These are phyloP conservation scores for Taphrina deformans DNA, from an alignment of 1,139 yeast species.

Conservation along the genomic window DNA sequence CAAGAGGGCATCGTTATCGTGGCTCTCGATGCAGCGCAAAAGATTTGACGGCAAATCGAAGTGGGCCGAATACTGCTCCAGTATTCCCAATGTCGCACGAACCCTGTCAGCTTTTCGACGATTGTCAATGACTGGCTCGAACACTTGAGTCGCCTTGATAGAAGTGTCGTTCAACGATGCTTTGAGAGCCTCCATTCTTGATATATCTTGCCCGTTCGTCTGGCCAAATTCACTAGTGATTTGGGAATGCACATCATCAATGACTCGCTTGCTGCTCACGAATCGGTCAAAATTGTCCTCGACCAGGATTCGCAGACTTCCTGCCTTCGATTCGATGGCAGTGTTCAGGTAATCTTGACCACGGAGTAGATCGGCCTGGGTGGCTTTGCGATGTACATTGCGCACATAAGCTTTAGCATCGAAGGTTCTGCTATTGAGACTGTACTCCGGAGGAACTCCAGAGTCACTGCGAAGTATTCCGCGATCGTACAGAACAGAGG, in stretches of 20 bases:
- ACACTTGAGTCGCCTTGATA: conserved; percentile 58
- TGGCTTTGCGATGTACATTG: conserved; percentile 67
- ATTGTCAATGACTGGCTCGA: conserved; percentile 74
- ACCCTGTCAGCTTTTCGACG: conserved; percentile 62
- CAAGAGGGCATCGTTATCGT: conserved; percentile 70
- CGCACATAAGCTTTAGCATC: conserved; percentile 68
- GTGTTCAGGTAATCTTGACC: conserved; percentile 62
- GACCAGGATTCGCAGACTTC: conserved; percentile 64
- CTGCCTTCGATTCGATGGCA: conserved; percentile 64
- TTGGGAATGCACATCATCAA: conserved; percentile 60
- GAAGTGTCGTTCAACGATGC: conserved; percentile 42
- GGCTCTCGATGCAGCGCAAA: conserved; percentile 53
- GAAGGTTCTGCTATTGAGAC: conserved; percentile 53
- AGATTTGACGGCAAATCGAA: conserved; percentile 72
- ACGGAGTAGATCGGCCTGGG: conserved; percentile 60
- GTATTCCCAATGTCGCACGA: conserved; percentile 59
- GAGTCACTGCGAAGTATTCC: conserved; percentile 11
- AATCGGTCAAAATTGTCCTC: conserved; percentile 74
- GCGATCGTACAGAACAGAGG: conserved; percentile 12
- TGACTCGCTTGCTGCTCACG: conserved; percentile 68
- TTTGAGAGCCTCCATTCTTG: conserved; percentile 45
- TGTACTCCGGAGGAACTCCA: conserved; percentile 13
- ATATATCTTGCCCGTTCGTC: conserved; percentile 47
- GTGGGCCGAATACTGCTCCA: conserved; percentile 61
- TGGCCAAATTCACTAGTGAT: conserved; percentile 43